Evolutionary conservation across 805 yeast genomes (phyloP).

Genomic region (Pichia cabralensis): DNA sequence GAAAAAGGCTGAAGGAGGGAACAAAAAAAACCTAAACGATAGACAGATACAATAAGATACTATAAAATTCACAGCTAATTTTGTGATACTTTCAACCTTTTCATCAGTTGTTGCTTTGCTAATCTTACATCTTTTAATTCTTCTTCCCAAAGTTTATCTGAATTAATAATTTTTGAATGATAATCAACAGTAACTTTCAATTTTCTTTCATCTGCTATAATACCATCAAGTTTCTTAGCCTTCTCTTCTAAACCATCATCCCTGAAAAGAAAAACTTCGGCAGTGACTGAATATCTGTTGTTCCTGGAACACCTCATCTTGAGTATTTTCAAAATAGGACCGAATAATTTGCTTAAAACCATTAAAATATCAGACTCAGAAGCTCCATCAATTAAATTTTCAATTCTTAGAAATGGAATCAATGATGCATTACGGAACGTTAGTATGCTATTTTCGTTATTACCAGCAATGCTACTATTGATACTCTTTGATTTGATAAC

Average conservation of each 20-base stretch:
- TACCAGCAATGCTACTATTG: background rate
- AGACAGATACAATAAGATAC: no score
- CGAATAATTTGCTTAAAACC: constrained; percentile 16
- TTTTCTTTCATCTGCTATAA: constrained; percentile 12
- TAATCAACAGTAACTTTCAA: constrained; percentile 7
- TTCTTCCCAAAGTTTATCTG: constrained; percentile 8
- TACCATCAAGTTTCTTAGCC: constrained; percentile 4
- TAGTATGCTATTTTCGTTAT: background rate
- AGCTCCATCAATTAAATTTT: constrained; percentile 25
- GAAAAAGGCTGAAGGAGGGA: no score
- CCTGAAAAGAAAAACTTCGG: constrained; percentile 13
- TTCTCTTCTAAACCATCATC: constrained; percentile 8
- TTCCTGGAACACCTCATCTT: background rate
- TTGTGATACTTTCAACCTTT: no score
- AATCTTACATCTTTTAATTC: constrained; percentile 8
- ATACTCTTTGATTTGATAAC: no score
- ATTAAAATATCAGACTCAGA: constrained; percentile 20
- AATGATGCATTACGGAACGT: constrained; percentile 18
- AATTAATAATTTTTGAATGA: constrained; percentile 7
- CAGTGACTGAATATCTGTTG: constrained; percentile 7
- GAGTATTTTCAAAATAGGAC: constrained; percentile 14
- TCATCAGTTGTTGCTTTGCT: background rate
- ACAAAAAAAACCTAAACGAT: no score
- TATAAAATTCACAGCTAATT: no score
- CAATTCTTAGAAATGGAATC: constrained; percentile 20